Evolutionary conservation across 176 grass and related monocot genomes (phyloP), one percentile per base, ranked within the genome.

Genomic region (Hordeum marinum): DNA sequence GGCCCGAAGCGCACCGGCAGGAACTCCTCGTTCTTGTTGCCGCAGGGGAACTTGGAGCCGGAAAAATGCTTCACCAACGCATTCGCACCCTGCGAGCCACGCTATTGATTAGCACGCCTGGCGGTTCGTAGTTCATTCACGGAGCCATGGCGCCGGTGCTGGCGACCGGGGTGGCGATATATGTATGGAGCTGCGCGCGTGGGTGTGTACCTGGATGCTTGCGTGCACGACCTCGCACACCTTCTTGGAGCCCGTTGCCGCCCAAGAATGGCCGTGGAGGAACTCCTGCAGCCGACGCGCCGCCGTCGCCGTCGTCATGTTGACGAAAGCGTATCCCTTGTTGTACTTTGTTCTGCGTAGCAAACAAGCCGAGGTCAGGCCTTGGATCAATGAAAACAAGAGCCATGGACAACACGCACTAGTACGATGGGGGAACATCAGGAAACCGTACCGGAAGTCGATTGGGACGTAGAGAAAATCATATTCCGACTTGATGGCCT

Each of bases 401-500:
- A 57, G 18, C 52, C 52, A 9, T 57, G 18, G 52, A 57, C 52
- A 0, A 21, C 52, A 57, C 20, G 18, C 7, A 57, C 52, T 57
- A 57, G 52, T 57, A 21, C 7, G 52, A 21, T 21, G 18, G 7
- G 18, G 52, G 43, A 17, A 42, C 4, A 6, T 8, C 46, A 18
- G 48, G 48, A 52, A 18, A 13, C 45, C 4, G 6, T 39, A 92
- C 91, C 68, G 1, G 77, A 97, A 97, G 21, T 97, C 91, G 0
- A 97, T 72, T 0, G 91, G 87, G 11, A 97, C 40, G 72, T 97
- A 97, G 12, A 94, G 72, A 21, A 90, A 97, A 4, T 94, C 91
- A 14, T 92, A 88, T 40, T 80, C 85, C 0, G 89, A 90, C 4
- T 6, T 63, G 0, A 36, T 25, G 24, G 5, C 36, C 6, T 29